Evolutionary conservation across 192 early-diverging fungal species (phyloP).

Genomic region (Backusella tarrabulga): DNA sequence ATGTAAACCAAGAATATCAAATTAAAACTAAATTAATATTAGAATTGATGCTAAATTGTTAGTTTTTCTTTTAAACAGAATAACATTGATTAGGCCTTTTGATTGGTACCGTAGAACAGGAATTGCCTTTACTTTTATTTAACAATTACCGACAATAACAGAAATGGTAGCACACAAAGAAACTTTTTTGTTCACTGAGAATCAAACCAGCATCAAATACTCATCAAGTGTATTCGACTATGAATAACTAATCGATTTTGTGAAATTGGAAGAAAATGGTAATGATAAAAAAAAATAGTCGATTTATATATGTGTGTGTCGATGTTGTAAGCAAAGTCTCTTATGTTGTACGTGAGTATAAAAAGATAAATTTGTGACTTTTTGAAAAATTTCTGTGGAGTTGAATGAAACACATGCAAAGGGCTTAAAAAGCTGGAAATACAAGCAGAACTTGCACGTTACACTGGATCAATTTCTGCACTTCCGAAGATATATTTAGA

Average conservation of each 20-base stretch:
- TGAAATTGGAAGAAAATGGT: not conserved
- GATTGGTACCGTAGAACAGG: not conserved
- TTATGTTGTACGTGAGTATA: not conserved
- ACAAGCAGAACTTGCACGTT: not conserved
- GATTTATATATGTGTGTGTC: not conserved
- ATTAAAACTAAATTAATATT: not conserved
- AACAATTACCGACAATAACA: not conserved
- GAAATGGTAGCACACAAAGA: not conserved
- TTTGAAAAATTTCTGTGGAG: not conserved
- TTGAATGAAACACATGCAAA: not conserved
- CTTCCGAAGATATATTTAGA: not conserved
- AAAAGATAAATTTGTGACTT: not conserved
- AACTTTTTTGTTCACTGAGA: not conserved
- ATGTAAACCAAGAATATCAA: not conserved
- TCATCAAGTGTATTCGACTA: not conserved
- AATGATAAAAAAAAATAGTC: not conserved
- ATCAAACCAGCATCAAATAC: not conserved
- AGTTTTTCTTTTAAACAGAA: not conserved
- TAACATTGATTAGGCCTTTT: not conserved
- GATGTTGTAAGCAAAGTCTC: not conserved
- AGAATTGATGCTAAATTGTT: not conserved
- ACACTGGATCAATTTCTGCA: conserved; percentile 11
- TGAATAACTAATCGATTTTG: not conserved
- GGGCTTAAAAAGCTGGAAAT: not conserved
- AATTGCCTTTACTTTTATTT: not conserved